These are phyloP conservation scores for Cenchrus purpureus DNA, from an alignment of 176 grass and related monocot species.

Conservation along the genomic window DNA sequence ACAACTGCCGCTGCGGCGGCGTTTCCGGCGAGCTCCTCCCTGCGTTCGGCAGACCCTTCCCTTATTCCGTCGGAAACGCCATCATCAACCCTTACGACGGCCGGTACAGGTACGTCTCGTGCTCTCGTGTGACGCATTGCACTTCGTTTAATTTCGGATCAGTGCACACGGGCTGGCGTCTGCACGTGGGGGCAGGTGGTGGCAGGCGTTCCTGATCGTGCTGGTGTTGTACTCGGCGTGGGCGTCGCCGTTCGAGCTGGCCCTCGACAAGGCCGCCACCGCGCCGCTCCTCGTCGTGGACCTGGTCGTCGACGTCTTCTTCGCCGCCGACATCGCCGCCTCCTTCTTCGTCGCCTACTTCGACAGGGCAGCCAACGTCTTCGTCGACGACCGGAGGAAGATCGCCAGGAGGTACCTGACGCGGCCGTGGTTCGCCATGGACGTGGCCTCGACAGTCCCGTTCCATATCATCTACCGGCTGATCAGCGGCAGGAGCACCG, in stretches of 20 bases:
- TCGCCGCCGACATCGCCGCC: slow-evolving; percentile 55
- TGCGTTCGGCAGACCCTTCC: slow-evolving; percentile 2
- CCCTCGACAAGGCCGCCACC: slow-evolving; percentile 37
- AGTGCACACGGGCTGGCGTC: not conserved
- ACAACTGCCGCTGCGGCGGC: not conserved
- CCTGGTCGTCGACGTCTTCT: slow-evolving; percentile 65
- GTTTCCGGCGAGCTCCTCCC: slow-evolving; percentile 23
- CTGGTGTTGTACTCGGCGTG: slow-evolving; percentile 70
- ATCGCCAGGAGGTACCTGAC: slow-evolving; percentile 43
- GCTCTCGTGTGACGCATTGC: too few species aligned
- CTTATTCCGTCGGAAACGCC: not conserved
- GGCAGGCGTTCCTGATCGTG: slow-evolving; percentile 57
- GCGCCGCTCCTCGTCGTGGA: slow-evolving; percentile 37
- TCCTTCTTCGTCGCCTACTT: slow-evolving; percentile 74
- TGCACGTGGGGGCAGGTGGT: slow-evolving; percentile 39
- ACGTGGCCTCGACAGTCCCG: slow-evolving; percentile 64
- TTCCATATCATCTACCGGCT: slow-evolving; percentile 52
- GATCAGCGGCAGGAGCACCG: slow-evolving; percentile 24
- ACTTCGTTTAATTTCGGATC: not conserved
- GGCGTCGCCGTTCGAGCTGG: slow-evolving; percentile 63
- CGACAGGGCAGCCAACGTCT: slow-evolving; percentile 50
- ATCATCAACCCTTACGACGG: slow-evolving; percentile 16
- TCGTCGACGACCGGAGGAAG: slow-evolving; percentile 59
- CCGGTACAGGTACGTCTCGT: slow-evolving; percentile 9
- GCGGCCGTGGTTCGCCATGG: slow-evolving; percentile 50